phyloP scores from a whole-genome alignment of 2,329 filamentous ascomycete species.

The Colletotrichum liriopes region DNA sequence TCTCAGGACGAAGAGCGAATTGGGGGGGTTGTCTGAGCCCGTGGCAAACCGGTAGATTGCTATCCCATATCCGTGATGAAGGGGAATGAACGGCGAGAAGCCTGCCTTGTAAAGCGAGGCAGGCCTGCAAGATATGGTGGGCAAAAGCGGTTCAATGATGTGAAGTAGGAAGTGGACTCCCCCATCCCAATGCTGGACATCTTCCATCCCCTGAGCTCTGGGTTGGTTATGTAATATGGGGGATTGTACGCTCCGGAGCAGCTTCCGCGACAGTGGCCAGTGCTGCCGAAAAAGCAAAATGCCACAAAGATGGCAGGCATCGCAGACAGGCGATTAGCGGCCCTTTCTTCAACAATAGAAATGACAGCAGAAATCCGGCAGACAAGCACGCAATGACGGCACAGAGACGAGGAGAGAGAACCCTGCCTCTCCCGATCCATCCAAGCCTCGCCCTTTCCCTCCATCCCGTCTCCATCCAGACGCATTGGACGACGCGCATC shows the following conservation, averaged over 20 bases:
- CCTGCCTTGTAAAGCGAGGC: neutral
- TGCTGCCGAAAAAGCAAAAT: neutral
- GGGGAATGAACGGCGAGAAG: neutral
- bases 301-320: neutral
- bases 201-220: neutral
- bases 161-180: neutral
- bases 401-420: neutral
- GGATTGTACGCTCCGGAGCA: neutral
- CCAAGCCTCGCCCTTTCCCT: neutral
- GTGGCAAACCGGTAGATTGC: neutral
- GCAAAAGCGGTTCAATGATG: neutral
- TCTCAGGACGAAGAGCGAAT: neutral
- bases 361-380: neutral
- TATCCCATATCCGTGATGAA: neutral
- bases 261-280: neutral
- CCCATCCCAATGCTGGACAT: too few relatives aligned
- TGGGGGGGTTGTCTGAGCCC: neutral
- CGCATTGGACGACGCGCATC: conserved; percentile 10
- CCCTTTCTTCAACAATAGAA: conserved; percentile 18
- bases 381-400: neutral
- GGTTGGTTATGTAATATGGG: neutral
- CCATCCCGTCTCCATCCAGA: conserved; percentile 5
- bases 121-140: neutral
- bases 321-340: neutral
- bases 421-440: neutral